phyloP scores from a whole-genome alignment of 2,329 filamentous ascomycete genomes.

The Blumeriella jaapii region DNA sequence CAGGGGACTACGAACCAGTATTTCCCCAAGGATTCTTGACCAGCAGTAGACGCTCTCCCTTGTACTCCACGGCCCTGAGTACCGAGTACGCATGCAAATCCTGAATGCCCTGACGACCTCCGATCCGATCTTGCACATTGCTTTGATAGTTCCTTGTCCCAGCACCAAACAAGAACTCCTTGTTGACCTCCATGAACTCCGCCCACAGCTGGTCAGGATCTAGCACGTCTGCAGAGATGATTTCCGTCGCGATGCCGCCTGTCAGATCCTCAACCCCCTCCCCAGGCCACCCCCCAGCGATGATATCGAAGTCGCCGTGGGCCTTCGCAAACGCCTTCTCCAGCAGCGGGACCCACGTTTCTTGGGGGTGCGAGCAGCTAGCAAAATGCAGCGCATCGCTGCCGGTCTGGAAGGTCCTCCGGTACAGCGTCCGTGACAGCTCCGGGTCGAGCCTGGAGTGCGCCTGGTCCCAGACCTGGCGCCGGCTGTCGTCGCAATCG shows the following conservation, averaged over 20 bases:
- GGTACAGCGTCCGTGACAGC: constrained; percentile 32
- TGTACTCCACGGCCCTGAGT: constrained; percentile 40
- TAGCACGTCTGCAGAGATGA: constrained; percentile 59
- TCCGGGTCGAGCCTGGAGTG: constrained; percentile 2
- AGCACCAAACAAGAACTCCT: constrained; percentile 67
- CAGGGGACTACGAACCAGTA: background rate
- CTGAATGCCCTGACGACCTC: constrained; percentile 39
- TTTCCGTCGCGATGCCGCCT: constrained; percentile 58
- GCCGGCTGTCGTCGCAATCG: constrained; percentile 34
- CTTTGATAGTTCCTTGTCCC: constrained; percentile 33
- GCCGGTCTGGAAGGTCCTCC: constrained; percentile 34
- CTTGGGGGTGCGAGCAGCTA: constrained; percentile 62
- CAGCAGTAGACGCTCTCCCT: constrained; percentile 43
- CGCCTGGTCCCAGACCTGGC: background rate
- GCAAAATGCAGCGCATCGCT: constrained; percentile 71
- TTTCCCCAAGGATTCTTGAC: constrained; percentile 31
- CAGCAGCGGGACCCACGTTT: constrained; percentile 71
- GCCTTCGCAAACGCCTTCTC: constrained; percentile 81
- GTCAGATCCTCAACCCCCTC: constrained; percentile 49
- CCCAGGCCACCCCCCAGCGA: constrained; percentile 57
- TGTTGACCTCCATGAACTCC: constrained; percentile 66
- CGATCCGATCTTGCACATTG: constrained; percentile 12
- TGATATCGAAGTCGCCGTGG: constrained; percentile 63
- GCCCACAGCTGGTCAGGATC: constrained; percentile 77
- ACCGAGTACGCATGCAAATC: constrained; percentile 48